These are phyloP conservation scores for Paracamarosporium sp. DNA, from an alignment of 2,329 filamentous ascomycete species.

Conservation along the genomic window DNA sequence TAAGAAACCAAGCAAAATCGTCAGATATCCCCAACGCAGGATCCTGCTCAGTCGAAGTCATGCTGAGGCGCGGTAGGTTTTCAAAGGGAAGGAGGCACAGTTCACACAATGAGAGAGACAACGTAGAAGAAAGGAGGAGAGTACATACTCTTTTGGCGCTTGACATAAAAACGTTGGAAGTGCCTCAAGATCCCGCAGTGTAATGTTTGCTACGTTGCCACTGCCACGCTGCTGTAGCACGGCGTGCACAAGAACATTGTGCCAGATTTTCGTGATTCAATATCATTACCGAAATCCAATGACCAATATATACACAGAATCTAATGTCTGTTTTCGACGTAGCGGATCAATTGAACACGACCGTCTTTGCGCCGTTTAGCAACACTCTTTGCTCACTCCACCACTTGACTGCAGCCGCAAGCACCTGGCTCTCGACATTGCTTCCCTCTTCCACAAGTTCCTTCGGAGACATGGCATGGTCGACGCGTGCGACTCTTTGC, in stretches of 20 bases:
- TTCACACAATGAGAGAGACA: too few relatives aligned
- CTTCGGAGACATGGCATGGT: slow-evolving; percentile 78
- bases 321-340: background rate
- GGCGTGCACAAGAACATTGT: background rate
- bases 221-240: background rate
- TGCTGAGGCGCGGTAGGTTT: background rate
- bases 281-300: background rate
- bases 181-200: background rate
- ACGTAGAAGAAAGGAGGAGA: background rate
- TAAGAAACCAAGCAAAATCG: background rate
- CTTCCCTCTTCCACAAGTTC: slow-evolving; percentile 80
- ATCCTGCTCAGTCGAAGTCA: background rate
- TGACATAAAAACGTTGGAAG: background rate
- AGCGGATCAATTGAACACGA: slow-evolving; percentile 68
- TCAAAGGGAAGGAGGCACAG: too few relatives aligned
- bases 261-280: background rate
- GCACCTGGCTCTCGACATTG: slow-evolving; percentile 82
- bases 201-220: background rate
- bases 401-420: slow-evolving; percentile 84
- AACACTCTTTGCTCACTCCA: slow-evolving; percentile 80
- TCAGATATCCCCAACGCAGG: background rate
- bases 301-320: background rate
- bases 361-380: slow-evolving; percentile 79
- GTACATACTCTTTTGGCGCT: background rate
- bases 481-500: slow-evolving; percentile 78